phyloP scores from a whole-genome alignment of 1,284 basidiomycete species.

The Taiwanofungus camphoratus region DNA sequence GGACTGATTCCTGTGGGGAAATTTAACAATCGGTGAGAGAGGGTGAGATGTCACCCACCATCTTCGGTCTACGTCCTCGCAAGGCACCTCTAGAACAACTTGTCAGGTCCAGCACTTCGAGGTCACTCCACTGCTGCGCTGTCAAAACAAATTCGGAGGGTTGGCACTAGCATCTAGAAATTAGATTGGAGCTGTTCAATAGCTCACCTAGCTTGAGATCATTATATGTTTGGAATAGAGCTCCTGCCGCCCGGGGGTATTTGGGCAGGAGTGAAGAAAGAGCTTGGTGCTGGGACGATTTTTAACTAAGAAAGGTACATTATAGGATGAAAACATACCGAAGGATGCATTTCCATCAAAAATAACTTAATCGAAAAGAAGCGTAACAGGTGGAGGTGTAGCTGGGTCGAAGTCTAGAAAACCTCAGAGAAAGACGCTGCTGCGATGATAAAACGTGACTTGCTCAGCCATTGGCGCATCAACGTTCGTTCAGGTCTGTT shows the following conservation, averaged over 20 bases:
- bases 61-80: slow-evolving; percentile 49
- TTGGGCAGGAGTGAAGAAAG: slow-evolving; percentile 22
- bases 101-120: slow-evolving; percentile 56
- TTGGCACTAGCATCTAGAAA: too few relatives aligned
- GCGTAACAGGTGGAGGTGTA: neutral
- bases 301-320: neutral
- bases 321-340: slow-evolving; percentile 9
- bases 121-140: slow-evolving; percentile 69
- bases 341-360: slow-evolving; percentile 20
- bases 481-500: too few relatives aligned
- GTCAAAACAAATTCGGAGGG: neutral
- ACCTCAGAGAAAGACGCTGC: too few relatives aligned
- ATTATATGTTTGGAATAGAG: slow-evolving; percentile 33
- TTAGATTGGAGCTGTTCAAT: neutral
- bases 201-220: slow-evolving; percentile 27
- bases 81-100: slow-evolving; percentile 52
- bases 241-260: slow-evolving; percentile 28
- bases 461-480: too few relatives aligned
- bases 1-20: slow-evolving; percentile 29
- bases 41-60: slow-evolving; percentile 33
- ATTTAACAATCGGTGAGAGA: neutral
- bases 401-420: too few relatives aligned
- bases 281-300: slow-evolving; percentile 17
- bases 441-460: too few relatives aligned
- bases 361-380: too few relatives aligned